Conservation (phyloP, 2,329 filamentous ascomycete genomes). For the Talaromyces rugulosus region DNA sequence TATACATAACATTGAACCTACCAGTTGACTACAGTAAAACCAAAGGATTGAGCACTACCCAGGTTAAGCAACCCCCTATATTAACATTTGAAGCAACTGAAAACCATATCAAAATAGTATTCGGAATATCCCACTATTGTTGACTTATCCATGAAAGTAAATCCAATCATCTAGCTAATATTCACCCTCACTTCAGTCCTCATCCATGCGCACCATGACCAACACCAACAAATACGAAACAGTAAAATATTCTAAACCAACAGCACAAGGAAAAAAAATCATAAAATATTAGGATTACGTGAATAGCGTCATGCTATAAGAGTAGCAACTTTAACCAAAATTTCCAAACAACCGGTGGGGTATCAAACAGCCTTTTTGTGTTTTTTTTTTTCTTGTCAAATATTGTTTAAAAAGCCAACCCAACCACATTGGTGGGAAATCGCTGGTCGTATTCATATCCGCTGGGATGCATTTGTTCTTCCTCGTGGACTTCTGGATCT, state of each 20-base stretch:
- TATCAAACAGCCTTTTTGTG: neutral
- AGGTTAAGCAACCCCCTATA: no score
- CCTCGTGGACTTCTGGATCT: conserved; percentile 12
- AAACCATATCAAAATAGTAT: no score
- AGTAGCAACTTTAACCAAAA: neutral
- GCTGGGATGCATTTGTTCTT: conserved; percentile 9
- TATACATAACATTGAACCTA: no score
- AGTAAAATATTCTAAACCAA: neutral
- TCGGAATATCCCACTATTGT: no score
- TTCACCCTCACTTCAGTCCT: neutral
- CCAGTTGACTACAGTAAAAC: no score
- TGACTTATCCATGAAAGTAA: neutral
- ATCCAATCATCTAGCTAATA: neutral
- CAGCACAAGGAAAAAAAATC: neutral
- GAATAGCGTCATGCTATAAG: neutral
- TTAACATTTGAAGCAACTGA: no score
- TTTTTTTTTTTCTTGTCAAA: neutral
- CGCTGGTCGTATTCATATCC: conserved; percentile 14
- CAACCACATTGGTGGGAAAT: conserved; percentile 13
- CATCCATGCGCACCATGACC: neutral
- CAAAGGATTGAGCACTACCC: no score
- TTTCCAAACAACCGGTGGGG: neutral
- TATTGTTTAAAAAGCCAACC: conserved; percentile 19
- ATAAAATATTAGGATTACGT: neutral
- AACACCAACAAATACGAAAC: neutral